These are phyloP conservation scores for Arachnomyces sp. DNA, from an alignment of 2,329 filamentous ascomycete genomes.

Conservation along the genomic window DNA sequence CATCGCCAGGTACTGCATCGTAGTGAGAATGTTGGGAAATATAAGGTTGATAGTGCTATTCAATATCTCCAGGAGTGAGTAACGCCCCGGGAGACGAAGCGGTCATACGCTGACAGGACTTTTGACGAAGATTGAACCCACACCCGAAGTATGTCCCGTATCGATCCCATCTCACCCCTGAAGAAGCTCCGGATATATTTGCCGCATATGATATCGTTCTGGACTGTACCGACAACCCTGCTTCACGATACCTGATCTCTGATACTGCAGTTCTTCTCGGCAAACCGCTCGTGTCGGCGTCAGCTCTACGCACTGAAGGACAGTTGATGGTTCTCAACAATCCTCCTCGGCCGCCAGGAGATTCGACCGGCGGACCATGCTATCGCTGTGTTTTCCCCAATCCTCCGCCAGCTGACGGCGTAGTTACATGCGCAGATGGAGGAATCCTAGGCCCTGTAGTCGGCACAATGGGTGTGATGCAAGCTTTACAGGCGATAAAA, in stretches of 20 bases:
- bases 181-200: conserved; percentile 61
- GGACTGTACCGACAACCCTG: conserved; percentile 92
- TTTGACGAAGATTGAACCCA: conserved; percentile 59
- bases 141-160: conserved; percentile 58
- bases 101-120: background rate
- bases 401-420: conserved; percentile 74
- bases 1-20: conserved; percentile 85
- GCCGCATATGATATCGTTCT: conserved; percentile 72
- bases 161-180: conserved; percentile 56
- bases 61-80: conserved; percentile 50
- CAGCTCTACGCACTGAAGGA: conserved; percentile 79
- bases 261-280: conserved; percentile 74
- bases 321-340: conserved; percentile 85
- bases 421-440: conserved; percentile 83
- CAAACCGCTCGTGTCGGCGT: conserved; percentile 80
- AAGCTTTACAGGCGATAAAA: conserved; percentile 83
- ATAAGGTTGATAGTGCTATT: conserved; percentile 73
- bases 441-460: conserved; percentile 90
- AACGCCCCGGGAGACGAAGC: conserved; percentile 2
- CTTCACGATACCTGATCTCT: conserved; percentile 84
- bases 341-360: conserved; percentile 57
- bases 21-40: conserved; percentile 60
- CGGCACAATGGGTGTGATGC: conserved; percentile 84
- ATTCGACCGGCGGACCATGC: conserved; percentile 64
- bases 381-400: conserved; percentile 89